Conservation (phyloP, 2,329 filamentous ascomycete genomes). For the Monosporascus sp. region DNA sequence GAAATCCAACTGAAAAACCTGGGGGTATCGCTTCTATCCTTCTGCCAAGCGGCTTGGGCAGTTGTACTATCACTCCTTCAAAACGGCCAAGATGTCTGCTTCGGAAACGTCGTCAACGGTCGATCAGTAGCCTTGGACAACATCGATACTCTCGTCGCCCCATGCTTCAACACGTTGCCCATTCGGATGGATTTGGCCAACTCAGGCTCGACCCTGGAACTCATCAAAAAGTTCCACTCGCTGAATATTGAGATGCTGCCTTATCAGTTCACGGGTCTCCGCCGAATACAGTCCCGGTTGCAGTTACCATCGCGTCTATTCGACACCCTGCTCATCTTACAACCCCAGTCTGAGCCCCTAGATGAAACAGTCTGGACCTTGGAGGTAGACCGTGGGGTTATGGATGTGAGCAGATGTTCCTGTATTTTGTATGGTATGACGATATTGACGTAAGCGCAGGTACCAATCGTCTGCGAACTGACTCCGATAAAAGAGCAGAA, state of each 20-base stretch:
- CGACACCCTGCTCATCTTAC: slow-evolving; percentile 74
- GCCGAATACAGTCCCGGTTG: slow-evolving; percentile 58
- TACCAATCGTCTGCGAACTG: slow-evolving; percentile 73
- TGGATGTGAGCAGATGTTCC: slow-evolving; percentile 53
- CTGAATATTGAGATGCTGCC: slow-evolving; percentile 57
- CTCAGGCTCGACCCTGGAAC: slow-evolving; percentile 44
- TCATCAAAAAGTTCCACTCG: slow-evolving; percentile 55
- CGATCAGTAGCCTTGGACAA: slow-evolving; percentile 61
- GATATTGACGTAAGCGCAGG: slow-evolving; percentile 26
- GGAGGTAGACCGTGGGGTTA: slow-evolving; percentile 52
- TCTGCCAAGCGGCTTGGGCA: slow-evolving; percentile 70
- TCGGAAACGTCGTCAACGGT: slow-evolving; percentile 81
- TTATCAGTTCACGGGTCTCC: slow-evolving; percentile 70
- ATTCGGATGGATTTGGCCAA: slow-evolving; percentile 52
- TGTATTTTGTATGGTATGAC: neutral
- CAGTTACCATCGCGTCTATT: slow-evolving; percentile 54
- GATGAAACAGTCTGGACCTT: slow-evolving; percentile 51
- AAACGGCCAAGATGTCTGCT: slow-evolving; percentile 63
- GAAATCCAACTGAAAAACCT: slow-evolving; percentile 45
- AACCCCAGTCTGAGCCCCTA: slow-evolving; percentile 56
- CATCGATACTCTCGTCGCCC: slow-evolving; percentile 70
- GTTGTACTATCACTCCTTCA: slow-evolving; percentile 54
- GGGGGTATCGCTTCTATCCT: slow-evolving; percentile 57
- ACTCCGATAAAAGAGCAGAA: slow-evolving; percentile 49
- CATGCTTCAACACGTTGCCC: slow-evolving; percentile 88